phyloP scores from a whole-genome alignment of 2,329 filamentous ascomycete species.

The Parasarocladium wereldwijsianum region DNA sequence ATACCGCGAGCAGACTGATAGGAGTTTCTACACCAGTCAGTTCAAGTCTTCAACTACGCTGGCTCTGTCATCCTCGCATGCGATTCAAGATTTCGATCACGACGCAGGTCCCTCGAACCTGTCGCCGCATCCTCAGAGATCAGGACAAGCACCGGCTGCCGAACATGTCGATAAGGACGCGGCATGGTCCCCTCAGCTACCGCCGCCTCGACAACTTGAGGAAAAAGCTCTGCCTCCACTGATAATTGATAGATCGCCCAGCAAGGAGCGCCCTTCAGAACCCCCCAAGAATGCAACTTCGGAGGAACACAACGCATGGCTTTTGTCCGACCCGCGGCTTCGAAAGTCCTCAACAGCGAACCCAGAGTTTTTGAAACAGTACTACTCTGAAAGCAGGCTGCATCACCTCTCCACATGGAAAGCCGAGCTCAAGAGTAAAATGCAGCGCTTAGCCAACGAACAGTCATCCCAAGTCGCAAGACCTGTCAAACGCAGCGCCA shows the following conservation, averaged over 20 bases:
- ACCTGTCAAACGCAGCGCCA: slow-evolving; percentile 29
- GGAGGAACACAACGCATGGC: slow-evolving; percentile 79
- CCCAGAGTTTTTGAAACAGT: slow-evolving; percentile 85
- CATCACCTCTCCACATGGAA: slow-evolving; percentile 97
- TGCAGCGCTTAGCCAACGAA: slow-evolving; percentile 68
- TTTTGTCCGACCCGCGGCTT: slow-evolving; percentile 72
- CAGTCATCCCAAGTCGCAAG: slow-evolving; percentile 37
- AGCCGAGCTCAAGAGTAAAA: slow-evolving; percentile 75
- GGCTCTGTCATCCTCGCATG: slow-evolving; percentile 14
- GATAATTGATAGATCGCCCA: slow-evolving; percentile 1
- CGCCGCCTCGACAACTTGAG: neutral
- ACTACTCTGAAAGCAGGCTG: slow-evolving; percentile 84
- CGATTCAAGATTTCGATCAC: too few relatives aligned
- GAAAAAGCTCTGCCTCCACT: too few relatives aligned
- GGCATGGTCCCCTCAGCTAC: neutral
- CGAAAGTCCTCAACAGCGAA: slow-evolving; percentile 85
- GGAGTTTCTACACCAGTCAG: slow-evolving; percentile 71
- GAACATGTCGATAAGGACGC: neutral
- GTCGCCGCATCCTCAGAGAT: neutral
- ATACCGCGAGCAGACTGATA: slow-evolving; percentile 69
- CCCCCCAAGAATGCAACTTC: slow-evolving; percentile 57
- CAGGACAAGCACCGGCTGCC: too few relatives aligned
- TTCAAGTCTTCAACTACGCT: slow-evolving; percentile 29
- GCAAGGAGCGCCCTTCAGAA: slow-evolving; percentile 5
- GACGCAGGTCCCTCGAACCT: slow-evolving; percentile 15